phyloP scores from a whole-genome alignment of 2,329 filamentous ascomycete species.

The Diaporthe batatas region DNA sequence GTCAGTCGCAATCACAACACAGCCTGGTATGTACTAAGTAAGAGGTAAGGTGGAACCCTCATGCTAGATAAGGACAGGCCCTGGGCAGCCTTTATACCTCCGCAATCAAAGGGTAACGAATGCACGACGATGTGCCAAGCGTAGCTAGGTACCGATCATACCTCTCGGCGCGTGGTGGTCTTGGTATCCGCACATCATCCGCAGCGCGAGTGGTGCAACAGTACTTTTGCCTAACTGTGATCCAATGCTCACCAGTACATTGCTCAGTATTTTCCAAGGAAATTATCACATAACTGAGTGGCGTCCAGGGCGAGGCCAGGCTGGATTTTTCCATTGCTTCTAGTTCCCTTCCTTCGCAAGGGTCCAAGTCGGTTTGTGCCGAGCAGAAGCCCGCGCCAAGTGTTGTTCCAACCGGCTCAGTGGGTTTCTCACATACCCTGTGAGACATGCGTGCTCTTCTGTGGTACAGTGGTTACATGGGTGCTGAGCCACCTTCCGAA shows the following conservation, averaged over 20 bases:
- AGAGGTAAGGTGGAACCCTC: background rate
- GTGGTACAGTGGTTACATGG: background rate
- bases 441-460: background rate
- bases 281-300: background rate
- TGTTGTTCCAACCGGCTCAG: background rate
- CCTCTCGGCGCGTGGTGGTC: constrained; percentile 21
- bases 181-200: constrained; percentile 28
- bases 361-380: constrained; percentile 2
- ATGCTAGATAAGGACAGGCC: background rate
- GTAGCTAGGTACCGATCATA: constrained; percentile 10
- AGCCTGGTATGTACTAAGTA: background rate
- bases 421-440: background rate
- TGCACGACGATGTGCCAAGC: constrained; percentile 15
- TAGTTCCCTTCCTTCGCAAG: background rate
- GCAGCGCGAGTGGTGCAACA: background rate
- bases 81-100: constrained; percentile 22
- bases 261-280: background rate
- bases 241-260: background rate
- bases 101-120: background rate
- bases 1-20: background rate
- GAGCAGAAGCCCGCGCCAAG: background rate
- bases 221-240: background rate
- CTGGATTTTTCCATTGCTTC: background rate
- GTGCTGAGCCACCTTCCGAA: constrained; percentile 13
- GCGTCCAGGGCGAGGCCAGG: background rate